Base-by-base conservation (phyloP, 2,329 filamentous ascomycete genomes). In the Claviceps purpurea region DNA sequence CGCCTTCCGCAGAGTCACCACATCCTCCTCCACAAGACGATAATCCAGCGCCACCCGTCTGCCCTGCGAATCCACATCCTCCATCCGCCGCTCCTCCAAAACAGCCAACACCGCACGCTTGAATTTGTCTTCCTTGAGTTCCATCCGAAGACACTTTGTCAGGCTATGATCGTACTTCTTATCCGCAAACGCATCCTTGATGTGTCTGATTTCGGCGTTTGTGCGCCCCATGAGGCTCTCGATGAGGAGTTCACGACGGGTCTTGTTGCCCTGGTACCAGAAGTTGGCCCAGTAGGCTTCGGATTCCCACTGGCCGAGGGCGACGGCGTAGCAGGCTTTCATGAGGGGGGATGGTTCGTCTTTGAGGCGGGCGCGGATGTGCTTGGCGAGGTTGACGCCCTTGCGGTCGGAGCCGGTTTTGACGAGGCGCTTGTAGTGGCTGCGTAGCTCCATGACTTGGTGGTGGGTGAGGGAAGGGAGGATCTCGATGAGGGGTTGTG, bases 221-320 rank as follows among this genome's bases (percentile, higher is more conserved):
- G 82, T 82, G 5, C 90, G 81, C 0, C 93, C 93, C 82, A 96
- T 95, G 20, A 98, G 77, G 5, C 84, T 81, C 68, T 98, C 93
- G 60, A 97, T 96, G 50, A 98, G 78, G 39, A 98, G 75, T 67
- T 97, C 91, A 5, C 90, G 81, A 2, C 89, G 79, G 7, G 84
- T 87, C 61, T 84, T 87, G 66, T 91, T 86, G 40, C 84, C 84
- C 64, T 96, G 91, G 70, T 96, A 97, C 84, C 89, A 97, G 68
- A 89, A 95, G 66, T 96, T 97, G 54, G 91, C 89, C 90, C 93
- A 98, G 74, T 95, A 95, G 0, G 89, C 88, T 67, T 98, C 93
- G 59, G 83, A 85, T 70, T 96, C 93, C 84, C 89, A 97, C 50
- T 79, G 78, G 10, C 93, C 93, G 0, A 97, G 78, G 0, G 91